These are phyloP conservation scores for Phytophthora cactorum DNA, from an alignment of 352 stramenopile genomes.

Conservation along the genomic window DNA sequence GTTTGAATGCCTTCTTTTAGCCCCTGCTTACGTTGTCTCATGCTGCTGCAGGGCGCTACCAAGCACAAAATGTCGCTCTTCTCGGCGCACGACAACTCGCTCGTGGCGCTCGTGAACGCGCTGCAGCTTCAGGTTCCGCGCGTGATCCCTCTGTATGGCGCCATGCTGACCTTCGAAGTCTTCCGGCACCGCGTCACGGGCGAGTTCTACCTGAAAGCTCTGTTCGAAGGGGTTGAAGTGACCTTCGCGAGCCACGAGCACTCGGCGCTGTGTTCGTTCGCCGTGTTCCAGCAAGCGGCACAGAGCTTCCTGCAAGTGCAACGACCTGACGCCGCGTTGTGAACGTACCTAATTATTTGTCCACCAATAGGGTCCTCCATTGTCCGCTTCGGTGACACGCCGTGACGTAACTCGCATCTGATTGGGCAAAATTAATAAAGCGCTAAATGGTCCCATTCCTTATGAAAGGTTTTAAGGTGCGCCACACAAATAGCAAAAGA, in stretches of 20 bases:
- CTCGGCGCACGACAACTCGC: constrained; percentile 83
- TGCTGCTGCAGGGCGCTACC: constrained; percentile 16
- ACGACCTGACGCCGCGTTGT: constrained; percentile 18
- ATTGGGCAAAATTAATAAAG: constrained; percentile 13
- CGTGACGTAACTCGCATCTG: constrained; percentile 20
- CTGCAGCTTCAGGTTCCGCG: constrained; percentile 60
- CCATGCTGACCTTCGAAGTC: constrained; percentile 81
- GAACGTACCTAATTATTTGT: constrained; percentile 8
- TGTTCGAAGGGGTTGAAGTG: constrained; percentile 61
- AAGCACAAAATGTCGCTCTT: constrained; percentile 73
- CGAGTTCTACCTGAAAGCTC: constrained; percentile 54
- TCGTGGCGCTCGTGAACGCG: constrained; percentile 73
- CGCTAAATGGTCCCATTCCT: too few relatives aligned
- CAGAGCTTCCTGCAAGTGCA: constrained; percentile 49
- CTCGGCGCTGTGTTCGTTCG: constrained; percentile 58
- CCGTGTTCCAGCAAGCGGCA: constrained; percentile 56
- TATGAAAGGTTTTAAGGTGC: too few relatives aligned
- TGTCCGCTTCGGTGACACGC: constrained; percentile 12
- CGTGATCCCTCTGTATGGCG: constrained; percentile 71
- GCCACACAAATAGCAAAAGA: too few relatives aligned
- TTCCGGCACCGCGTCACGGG: constrained; percentile 48
- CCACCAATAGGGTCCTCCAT: constrained; percentile 10
- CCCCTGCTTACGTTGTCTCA: neutral
- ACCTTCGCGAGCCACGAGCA: constrained; percentile 49
- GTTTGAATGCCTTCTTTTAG: neutral